Percentiles rank a stretch among this genome's conserved stretches.
Conservation (phyloP, 768 basidiomycete genomes). For the Mycena belliarum region DNA sequence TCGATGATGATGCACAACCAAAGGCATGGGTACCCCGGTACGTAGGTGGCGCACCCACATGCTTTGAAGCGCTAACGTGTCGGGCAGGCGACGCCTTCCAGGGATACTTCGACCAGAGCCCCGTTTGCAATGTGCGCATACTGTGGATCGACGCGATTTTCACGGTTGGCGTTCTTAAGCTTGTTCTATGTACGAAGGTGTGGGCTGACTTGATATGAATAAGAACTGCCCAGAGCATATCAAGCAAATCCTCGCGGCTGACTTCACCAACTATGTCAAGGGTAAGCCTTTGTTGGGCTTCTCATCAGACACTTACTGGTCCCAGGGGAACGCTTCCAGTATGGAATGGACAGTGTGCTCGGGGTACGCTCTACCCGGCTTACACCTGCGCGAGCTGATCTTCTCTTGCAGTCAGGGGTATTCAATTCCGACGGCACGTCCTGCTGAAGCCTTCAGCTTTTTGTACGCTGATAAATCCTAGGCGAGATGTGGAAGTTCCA, state of each 20-base stretch:
- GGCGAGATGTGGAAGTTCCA: constrained; percentile 71
- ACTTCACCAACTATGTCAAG: constrained; percentile 49
- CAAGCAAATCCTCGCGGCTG: constrained; percentile 48
- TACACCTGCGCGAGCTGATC: neutral
- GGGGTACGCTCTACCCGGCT: neutral
- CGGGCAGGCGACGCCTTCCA: constrained; percentile 13
- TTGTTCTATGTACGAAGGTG: too few relatives aligned
- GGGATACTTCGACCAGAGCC: neutral
- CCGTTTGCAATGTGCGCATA: constrained; percentile 20
- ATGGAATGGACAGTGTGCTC: constrained; percentile 7
- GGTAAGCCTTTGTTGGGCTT: constrained; percentile 24
- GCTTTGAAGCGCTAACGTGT: neutral
- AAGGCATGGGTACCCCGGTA: constrained; percentile 35
- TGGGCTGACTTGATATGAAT: too few relatives aligned
- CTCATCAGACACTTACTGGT: neutral
- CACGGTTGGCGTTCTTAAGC: too few relatives aligned
- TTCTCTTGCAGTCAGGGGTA: constrained; percentile 41
- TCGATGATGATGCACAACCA: constrained; percentile 24
- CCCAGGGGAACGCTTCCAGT: constrained; percentile 4
- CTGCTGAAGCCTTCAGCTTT: too few relatives aligned
- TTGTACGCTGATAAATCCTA: neutral
- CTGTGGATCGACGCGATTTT: constrained; percentile 23
- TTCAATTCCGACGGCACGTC: constrained; percentile 60
- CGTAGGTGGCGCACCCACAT: neutral
- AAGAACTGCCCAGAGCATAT: constrained; percentile 52